Conservation (phyloP, 2,329 filamentous ascomycete species). For the Fusarium stilboides region DNA sequence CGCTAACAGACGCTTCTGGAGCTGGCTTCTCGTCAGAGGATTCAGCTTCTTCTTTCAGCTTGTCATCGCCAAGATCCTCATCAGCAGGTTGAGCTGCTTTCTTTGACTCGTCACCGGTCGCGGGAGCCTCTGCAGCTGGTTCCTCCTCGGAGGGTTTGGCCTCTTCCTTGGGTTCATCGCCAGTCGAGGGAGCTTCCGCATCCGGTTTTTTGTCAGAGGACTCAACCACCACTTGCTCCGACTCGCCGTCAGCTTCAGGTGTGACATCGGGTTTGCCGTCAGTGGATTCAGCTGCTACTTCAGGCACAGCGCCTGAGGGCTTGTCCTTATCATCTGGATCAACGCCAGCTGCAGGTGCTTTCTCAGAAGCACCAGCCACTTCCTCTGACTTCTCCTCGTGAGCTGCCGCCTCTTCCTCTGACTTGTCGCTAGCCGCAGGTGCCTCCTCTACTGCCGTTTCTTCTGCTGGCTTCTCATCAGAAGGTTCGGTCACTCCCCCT, state of each 20-base stretch:
- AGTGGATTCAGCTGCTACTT: neutral
- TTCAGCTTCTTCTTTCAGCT: neutral
- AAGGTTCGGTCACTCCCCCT: constrained; percentile 2
- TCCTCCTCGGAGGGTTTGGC: constrained; percentile 6
- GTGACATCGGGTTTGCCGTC: constrained; percentile 9
- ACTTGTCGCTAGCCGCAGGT: neutral
- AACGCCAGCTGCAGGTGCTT: neutral
- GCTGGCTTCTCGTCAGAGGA: constrained; percentile 2
- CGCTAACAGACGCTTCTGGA: neutral
- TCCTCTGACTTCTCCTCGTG: constrained; percentile 22
- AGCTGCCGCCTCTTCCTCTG: constrained; percentile 6
- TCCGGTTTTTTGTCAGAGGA: constrained; percentile 2
- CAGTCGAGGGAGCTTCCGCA: neutral
- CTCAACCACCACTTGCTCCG: neutral
- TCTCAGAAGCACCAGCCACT: constrained; percentile 6
- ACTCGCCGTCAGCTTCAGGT: neutral
- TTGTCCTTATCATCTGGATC: constrained; percentile 6
- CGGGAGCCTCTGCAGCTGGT: constrained; percentile 9
- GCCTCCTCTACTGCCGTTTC: constrained; percentile 1
- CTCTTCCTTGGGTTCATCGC: constrained; percentile 7
- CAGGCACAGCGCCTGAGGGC: neutral
- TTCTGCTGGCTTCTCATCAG: constrained; percentile 25
- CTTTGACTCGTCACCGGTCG: constrained; percentile 12
- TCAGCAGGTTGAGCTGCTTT: constrained; percentile 8
- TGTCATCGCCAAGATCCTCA: neutral